Evolutionary conservation across 495 filamentous ascomycete species (phyloP).

Genomic region (Lophiotrema nucula): DNA sequence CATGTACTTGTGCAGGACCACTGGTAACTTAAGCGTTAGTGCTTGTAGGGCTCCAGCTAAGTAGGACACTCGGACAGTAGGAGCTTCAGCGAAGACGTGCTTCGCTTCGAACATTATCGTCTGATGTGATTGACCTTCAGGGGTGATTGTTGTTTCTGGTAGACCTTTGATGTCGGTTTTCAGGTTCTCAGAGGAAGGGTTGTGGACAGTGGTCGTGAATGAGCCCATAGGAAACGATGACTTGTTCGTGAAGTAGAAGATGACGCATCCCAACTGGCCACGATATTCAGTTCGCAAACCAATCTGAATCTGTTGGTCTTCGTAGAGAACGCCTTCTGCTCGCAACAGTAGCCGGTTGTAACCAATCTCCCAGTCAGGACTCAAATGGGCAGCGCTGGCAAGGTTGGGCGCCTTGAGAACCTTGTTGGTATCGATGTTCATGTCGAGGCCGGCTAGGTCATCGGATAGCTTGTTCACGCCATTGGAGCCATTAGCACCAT

Average conservation of each 20-base stretch:
- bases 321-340: slow-evolving; percentile 85
- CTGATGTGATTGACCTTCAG: slow-evolving; percentile 81
- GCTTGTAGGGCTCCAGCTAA: slow-evolving; percentile 92
- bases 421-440: slow-evolving; percentile 60
- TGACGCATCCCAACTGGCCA: slow-evolving; percentile 87
- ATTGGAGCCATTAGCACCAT: slow-evolving; percentile 41
- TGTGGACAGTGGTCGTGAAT: slow-evolving; percentile 92
- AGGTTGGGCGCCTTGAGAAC: slow-evolving; percentile 71
- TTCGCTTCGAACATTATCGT: slow-evolving; percentile 91
- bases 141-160: slow-evolving; percentile 75
- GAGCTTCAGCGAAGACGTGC: slow-evolving; percentile 75
- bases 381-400: slow-evolving; percentile 87
- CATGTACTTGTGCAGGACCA: slow-evolving; percentile 94
- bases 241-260: slow-evolving; percentile 94
- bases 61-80: slow-evolving; percentile 91
- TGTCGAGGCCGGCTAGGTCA: slow-evolving; percentile 74
- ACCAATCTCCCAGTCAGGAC: slow-evolving; percentile 89
- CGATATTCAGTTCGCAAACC: slow-evolving; percentile 93
- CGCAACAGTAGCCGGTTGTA: slow-evolving; percentile 80
- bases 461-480: slow-evolving; percentile 18
- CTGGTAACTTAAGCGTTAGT: slow-evolving; percentile 84
- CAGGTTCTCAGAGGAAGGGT: slow-evolving; percentile 65
- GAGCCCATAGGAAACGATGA: slow-evolving; percentile 76
- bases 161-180: slow-evolving; percentile 82
- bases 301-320: slow-evolving; percentile 91